These are phyloP conservation scores for Chimonanthus praecox DNA, from an alignment of 164 flowering plant genomes.

Conservation along the genomic window DNA sequence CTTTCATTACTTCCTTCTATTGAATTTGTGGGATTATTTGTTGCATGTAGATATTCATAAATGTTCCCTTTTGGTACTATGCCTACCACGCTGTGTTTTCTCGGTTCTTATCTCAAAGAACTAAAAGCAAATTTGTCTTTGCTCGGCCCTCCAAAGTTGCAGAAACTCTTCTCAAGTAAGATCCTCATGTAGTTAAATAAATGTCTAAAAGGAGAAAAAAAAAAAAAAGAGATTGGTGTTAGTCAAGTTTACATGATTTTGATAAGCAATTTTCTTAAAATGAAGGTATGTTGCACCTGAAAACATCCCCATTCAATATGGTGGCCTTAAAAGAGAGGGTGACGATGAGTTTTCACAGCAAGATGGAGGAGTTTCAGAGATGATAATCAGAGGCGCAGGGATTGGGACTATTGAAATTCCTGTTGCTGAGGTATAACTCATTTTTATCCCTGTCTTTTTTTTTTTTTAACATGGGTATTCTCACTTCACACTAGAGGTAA, in stretches of 20 bases:
- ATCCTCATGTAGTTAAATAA: neutral
- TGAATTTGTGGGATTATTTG: neutral
- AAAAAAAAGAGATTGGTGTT: too few relatives aligned
- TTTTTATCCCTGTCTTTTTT: neutral
- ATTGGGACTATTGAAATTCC: slow-evolving; percentile 42
- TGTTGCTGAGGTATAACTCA: slow-evolving; percentile 39
- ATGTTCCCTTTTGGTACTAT: slow-evolving; percentile 68
- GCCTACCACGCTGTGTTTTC: slow-evolving; percentile 34
- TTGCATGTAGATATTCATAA: slow-evolving; percentile 52
- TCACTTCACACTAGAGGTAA: too few relatives aligned
- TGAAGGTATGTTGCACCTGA: slow-evolving; percentile 57
- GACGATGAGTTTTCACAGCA: slow-evolving; percentile 49
- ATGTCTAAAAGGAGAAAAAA: neutral
- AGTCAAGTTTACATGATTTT: too few relatives aligned
- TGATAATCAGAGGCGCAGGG: slow-evolving; percentile 27
- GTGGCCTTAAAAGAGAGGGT: slow-evolving; percentile 60
- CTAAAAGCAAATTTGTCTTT: slow-evolving; percentile 44
- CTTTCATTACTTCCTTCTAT: too few relatives aligned
- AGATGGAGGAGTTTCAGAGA: slow-evolving; percentile 34
- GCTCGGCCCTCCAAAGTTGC: slow-evolving; percentile 52
- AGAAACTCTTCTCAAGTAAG: slow-evolving; percentile 78
- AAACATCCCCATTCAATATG: slow-evolving; percentile 61
- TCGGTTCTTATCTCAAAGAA: slow-evolving; percentile 27
- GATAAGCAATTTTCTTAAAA: neutral
- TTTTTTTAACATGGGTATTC: too few relatives aligned